Base-by-base conservation (phyloP, 2,329 filamentous ascomycete genomes). In the Massarina eburnea region DNA sequence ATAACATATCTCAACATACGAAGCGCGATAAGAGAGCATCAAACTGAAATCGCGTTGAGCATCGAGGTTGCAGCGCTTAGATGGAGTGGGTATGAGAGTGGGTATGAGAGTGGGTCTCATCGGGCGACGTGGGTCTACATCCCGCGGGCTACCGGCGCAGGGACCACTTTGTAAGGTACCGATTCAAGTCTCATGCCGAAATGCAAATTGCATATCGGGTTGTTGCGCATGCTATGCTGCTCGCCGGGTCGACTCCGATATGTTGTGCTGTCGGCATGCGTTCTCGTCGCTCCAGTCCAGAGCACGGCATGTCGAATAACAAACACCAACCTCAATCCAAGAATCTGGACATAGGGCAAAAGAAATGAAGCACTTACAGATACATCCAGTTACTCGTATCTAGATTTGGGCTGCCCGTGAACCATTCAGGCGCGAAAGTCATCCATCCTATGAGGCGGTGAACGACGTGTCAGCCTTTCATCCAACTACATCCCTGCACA, bases 381-480 rank as follows among this genome's bases (percentile, higher is more conserved):
- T 82, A 85, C 66, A 85, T 81, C 52, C 76, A 80, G 51, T 84
- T 82, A 22, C 73, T 74, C 0, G 78, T 81, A 49, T 81, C 78
- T 44, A 86, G 67, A 56, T 80, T 80, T 14, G 76, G 70, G 37
- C 72, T 80, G 0, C 80, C 82, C 2, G 74, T 80, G 54, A 86
- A 63, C 82, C 82, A 85, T 62, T 86, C 82, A 26, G 82, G 82
- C 32, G 76, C 78, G 64, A 85, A 85, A 0, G 82, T 85, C 81
- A 85, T 84, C 62, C 79, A 84, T 20, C 77, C 72, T 74, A 20
- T 20, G 52, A 45, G 54, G 57, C 55, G 58, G 62, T 63, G 61
- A 62, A 67, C 54, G 59, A 70, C 63, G 65, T 67, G 66, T 71
- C 67, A 70, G 67, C 61, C 50, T 42, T 50, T 48, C 47, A 45